These are phyloP conservation scores for Cryptosporidium felis DNA, from an alignment of 169 alveolate species.

Conservation along the genomic window DNA sequence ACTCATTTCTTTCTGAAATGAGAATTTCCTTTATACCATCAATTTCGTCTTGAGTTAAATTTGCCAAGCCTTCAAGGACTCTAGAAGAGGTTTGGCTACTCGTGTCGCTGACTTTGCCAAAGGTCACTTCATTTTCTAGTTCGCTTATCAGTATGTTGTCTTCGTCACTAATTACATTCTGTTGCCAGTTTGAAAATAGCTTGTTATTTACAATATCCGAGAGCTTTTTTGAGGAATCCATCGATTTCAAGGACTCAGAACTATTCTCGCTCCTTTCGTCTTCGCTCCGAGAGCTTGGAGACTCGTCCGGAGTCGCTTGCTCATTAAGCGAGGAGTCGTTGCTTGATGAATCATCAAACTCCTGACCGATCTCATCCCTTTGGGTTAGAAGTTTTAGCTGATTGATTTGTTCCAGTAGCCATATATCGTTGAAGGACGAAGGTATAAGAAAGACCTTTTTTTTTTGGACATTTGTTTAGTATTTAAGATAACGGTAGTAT, in stretches of 20 bases:
- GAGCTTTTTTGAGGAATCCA: too few relatives aligned
- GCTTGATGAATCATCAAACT: neutral
- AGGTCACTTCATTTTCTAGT: neutral
- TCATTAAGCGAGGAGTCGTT: neutral
- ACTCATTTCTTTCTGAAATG: neutral
- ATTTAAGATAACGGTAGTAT: too few relatives aligned
- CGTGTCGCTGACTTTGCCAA: neutral
- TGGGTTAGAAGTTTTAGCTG: slow-evolving; percentile 9
- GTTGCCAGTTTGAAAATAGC: neutral
- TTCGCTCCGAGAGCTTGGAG: too few relatives aligned
- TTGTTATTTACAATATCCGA: slow-evolving; percentile 35
- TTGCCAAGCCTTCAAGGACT: too few relatives aligned
- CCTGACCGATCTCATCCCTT: neutral
- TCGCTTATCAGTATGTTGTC: slow-evolving; percentile 17
- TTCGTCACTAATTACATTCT: slow-evolving; percentile 3
- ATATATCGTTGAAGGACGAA: slow-evolving; percentile 10
- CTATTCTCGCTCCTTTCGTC: too few relatives aligned
- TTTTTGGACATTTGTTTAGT: too few relatives aligned
- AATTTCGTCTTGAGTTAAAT: slow-evolving; percentile 39
- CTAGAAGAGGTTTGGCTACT: too few relatives aligned
- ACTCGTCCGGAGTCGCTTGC: too few relatives aligned
- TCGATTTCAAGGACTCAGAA: too few relatives aligned
- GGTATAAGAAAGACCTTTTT: slow-evolving; percentile 44
- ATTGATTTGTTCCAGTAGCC: slow-evolving; percentile 14
- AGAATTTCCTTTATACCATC: slow-evolving; percentile 54